Conservation (phyloP, 2,329 filamentous ascomycete genomes). For the Arachnopeziza araneosa region DNA sequence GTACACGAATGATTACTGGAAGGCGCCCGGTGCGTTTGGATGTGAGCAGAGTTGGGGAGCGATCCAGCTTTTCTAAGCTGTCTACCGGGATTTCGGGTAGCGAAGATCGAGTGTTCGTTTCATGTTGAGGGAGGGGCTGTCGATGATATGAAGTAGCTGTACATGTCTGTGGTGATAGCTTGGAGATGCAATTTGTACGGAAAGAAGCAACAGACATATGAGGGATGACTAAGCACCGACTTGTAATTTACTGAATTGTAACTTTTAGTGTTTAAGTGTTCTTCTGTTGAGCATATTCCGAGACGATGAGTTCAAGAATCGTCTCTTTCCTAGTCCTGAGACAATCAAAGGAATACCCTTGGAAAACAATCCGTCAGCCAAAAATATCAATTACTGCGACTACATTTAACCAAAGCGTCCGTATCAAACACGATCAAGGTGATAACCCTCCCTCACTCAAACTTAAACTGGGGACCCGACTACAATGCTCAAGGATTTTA, state of each 20-base stretch:
- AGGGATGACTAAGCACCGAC: not conserved
- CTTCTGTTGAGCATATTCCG: not conserved
- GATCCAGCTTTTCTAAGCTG: constrained; percentile 18
- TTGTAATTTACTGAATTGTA: not conserved
- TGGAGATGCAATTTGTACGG: not conserved
- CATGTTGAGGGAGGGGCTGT: not conserved
- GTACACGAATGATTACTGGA: constrained; percentile 76
- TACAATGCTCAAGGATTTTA: not conserved
- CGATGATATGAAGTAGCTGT: not conserved
- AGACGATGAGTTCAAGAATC: not conserved
- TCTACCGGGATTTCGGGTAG: not conserved
- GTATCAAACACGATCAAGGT: no score
- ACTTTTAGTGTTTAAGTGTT: not conserved
- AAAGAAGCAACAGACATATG: not conserved
- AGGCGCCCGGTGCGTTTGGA: constrained; percentile 59
- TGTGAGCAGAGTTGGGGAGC: constrained; percentile 78
- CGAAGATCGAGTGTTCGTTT: not conserved
- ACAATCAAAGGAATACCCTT: no score
- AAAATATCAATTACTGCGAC: no score
- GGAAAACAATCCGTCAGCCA: no score
- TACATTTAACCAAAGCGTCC: no score
- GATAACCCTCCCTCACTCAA: no score
- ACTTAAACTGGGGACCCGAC: no score
- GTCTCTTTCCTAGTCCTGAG: no score
- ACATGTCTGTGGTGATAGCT: not conserved